Conservation (phyloP, 208 protist genomes). For the Wallacemonas sp. region DNA sequence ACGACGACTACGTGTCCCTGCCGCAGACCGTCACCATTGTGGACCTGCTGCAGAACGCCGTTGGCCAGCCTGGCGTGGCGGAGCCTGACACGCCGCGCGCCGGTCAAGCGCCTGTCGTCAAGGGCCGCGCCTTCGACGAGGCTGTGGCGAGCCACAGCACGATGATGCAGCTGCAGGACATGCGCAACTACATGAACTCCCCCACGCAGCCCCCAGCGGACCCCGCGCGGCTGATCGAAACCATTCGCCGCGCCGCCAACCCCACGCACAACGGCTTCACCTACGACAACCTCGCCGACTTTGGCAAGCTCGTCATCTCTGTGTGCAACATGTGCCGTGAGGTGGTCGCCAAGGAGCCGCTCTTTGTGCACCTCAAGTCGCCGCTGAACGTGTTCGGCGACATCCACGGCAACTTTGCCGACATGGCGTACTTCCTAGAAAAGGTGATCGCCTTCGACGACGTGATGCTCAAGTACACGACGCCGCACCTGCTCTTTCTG, state of each 20-base stretch:
- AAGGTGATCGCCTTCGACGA: conserved; percentile 90
- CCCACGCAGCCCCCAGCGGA: conserved; percentile 82
- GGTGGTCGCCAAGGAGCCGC: conserved; percentile 85
- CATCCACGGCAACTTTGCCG: conserved; percentile 94
- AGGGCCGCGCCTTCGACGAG: conserved; percentile 71
- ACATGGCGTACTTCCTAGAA: conserved; percentile 91
- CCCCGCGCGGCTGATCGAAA: conserved; percentile 84
- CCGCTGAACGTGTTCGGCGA: conserved; percentile 93
- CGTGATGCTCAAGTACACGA: conserved; percentile 92
- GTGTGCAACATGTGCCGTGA: conserved; percentile 85
- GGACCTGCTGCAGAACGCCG: conserved; percentile 84
- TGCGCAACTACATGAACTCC: conserved; percentile 89
- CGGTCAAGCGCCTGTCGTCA: conserved; percentile 38
- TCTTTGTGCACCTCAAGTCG: conserved; percentile 89
- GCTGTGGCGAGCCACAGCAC: conserved; percentile 89
- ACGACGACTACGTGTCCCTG: conserved; percentile 77
- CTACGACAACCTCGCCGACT: conserved; percentile 84
- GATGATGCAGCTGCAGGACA: conserved; percentile 89
- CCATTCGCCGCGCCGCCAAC: conserved; percentile 77
- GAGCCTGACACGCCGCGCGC: conserved; percentile 88
- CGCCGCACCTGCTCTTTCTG: conserved; percentile 95
- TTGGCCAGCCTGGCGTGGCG: conserved; percentile 76
- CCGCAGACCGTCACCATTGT: conserved; percentile 89
- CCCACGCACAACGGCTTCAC: conserved; percentile 73
- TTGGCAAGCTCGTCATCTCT: conserved; percentile 86